Percentiles rank a stretch among this genome's conserved stretches.
Conservation (phyloP, 306 rosid species). For the Begonia fuchsioides region DNA sequence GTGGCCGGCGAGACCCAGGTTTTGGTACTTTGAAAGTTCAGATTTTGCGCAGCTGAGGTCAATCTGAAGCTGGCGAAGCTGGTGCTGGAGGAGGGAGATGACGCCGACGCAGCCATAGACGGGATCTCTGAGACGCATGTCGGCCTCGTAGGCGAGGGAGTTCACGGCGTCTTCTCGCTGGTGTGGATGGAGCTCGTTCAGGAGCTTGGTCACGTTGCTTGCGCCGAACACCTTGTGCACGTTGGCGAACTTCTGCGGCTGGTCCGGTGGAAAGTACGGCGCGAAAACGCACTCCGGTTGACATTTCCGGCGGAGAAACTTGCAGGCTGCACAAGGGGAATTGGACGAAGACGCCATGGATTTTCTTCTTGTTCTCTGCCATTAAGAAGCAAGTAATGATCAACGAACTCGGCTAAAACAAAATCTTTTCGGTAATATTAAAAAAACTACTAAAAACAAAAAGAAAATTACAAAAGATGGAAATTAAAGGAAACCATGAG, state of each 20-base stretch:
- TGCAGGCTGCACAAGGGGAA: slow-evolving; percentile 95
- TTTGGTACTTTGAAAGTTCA: slow-evolving; percentile 69
- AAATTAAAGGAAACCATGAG: too few relatives aligned
- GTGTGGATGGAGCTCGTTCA: slow-evolving; percentile 83
- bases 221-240: slow-evolving; percentile 93
- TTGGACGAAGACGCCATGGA: slow-evolving; percentile 34
- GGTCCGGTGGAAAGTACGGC: slow-evolving; percentile 94
- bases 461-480: too few relatives aligned
- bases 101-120: slow-evolving; percentile 92
- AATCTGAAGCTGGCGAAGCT: slow-evolving; percentile 86
- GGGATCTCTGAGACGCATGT: slow-evolving; percentile 93
- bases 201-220: slow-evolving; percentile 81
- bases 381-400: too few relatives aligned
- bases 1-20: slow-evolving; percentile 31
- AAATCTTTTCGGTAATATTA: too few relatives aligned
- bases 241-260: slow-evolving; percentile 84
- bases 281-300: slow-evolving; percentile 94
- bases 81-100: slow-evolving; percentile 87
- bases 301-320: slow-evolving; percentile 84
- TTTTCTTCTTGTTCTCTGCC: too few relatives aligned
- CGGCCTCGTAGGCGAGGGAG: slow-evolving; percentile 90
- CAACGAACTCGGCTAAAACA: too few relatives aligned
- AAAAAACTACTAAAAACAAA: too few relatives aligned
- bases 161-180: slow-evolving; percentile 93
- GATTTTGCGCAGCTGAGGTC: slow-evolving; percentile 86